Evolutionary conservation across 495 filamentous ascomycete genomes (phyloP).

Genomic region (Stereocaulon alpinum): DNA sequence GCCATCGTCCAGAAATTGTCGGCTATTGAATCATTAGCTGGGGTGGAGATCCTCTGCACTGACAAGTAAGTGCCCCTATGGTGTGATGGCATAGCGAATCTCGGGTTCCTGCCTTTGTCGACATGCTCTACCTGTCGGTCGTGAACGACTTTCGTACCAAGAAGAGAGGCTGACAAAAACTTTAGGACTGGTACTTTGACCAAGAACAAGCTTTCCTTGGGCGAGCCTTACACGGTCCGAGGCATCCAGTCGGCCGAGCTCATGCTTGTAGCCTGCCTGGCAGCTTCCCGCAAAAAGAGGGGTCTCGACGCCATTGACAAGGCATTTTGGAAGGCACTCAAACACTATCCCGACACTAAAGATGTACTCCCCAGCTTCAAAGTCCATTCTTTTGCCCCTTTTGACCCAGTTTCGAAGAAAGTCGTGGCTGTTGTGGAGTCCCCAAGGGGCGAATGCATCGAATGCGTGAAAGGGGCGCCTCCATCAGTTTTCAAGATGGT

Average conservation of each 20-base stretch:
- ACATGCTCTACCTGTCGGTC: not conserved
- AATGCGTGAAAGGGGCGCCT: conserved; percentile 86
- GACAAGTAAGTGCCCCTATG: conserved; percentile 37
- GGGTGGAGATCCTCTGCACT: conserved; percentile 67
- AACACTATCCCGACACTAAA: conserved; percentile 70
- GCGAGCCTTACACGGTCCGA: conserved; percentile 71
- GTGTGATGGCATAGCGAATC: too few relatives aligned
- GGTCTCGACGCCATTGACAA: conserved; percentile 93
- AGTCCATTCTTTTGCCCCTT: conserved; percentile 72
- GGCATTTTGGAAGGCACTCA: conserved; percentile 77
- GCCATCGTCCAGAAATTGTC: conserved; percentile 69
- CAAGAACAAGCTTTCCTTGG: conserved; percentile 82
- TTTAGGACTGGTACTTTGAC: conserved; percentile 46
- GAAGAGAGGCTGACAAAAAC: not conserved
- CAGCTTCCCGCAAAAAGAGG: conserved; percentile 87
- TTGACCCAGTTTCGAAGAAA: conserved; percentile 92
- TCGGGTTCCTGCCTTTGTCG: not conserved
- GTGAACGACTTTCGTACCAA: too few relatives aligned
- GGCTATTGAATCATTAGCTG: conserved; percentile 65
- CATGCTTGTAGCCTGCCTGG: conserved; percentile 84
- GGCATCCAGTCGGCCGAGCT: conserved; percentile 74
- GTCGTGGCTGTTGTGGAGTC: conserved; percentile 76
- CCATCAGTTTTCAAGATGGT: conserved; percentile 75
- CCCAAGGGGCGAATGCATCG: conserved; percentile 66
- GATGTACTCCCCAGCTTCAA: conserved; percentile 62